Evolutionary conservation across 192 early-diverging fungal species (phyloP).

Genomic region (Coemansia sp.): DNA sequence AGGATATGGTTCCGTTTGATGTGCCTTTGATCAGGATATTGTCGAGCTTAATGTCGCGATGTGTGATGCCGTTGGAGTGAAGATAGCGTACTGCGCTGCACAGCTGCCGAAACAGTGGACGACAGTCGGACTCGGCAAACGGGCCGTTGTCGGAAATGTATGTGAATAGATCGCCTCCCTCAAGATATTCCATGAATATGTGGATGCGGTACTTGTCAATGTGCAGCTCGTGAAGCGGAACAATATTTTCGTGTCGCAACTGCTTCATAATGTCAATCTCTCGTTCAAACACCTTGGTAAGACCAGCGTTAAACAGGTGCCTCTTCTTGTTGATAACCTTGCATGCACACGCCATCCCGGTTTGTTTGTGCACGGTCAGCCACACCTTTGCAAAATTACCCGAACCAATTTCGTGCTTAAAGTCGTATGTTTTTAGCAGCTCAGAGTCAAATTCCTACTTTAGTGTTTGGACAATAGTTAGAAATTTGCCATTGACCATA

Average conservation of each 20-base stretch:
- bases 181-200: conserved; percentile 55
- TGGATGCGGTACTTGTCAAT: conserved; percentile 49
- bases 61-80: conserved; percentile 80
- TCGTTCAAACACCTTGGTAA: conserved; percentile 48
- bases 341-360: conserved; percentile 46
- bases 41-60: conserved; percentile 93
- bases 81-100: conserved; percentile 65
- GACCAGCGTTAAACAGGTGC: conserved; percentile 43
- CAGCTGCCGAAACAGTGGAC: conserved; percentile 52
- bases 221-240: conserved; percentile 45
- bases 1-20: conserved; percentile 6
- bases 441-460: conserved; percentile 26
- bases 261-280: conserved; percentile 50
- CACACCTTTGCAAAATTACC: conserved; percentile 57
- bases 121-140: conserved; percentile 37
- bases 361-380: conserved; percentile 51
- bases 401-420: conserved; percentile 49
- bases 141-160: conserved; percentile 39
- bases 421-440: conserved; percentile 43
- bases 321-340: conserved; percentile 53
- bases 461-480: background rate
- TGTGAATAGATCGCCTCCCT: conserved; percentile 51
- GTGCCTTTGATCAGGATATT: conserved; percentile 58
- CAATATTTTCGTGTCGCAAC: conserved; percentile 41
- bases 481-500: background rate